A percentile compares a stretch with the other conserved stretches of the same genome.
These are phyloP conservation scores for Vaccinium myrtillus DNA, from an alignment of 148 eudicot species.

Conservation along the genomic window DNA sequence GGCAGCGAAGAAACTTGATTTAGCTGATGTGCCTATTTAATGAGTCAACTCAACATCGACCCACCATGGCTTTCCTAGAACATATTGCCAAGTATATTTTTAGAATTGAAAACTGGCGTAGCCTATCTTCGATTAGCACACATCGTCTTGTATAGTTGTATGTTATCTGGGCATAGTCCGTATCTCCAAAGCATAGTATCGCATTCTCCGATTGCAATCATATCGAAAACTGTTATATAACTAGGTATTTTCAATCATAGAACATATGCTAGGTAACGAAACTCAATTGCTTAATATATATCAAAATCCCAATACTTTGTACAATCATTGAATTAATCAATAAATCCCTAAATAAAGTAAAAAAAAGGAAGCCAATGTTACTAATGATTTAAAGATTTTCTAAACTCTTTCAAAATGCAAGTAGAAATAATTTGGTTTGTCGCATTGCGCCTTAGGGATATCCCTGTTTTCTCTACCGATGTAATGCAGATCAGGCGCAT, in stretches of 20 bases:
- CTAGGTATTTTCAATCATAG: background rate
- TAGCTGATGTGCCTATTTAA: background rate
- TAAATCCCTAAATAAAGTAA: background rate
- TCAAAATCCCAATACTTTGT: background rate
- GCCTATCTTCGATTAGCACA: background rate
- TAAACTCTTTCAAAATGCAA: background rate
- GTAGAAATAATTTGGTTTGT: background rate
- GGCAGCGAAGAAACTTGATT: no score
- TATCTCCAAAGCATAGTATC: background rate
- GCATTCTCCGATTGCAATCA: background rate
- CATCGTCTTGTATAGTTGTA: background rate
- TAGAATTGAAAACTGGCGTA: background rate
- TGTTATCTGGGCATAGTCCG: background rate
- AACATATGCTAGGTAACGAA: background rate
- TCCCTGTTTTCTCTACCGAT: no score
- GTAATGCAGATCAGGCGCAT: background rate
- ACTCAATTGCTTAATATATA: background rate
- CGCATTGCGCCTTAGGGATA: background rate
- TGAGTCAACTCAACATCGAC: background rate
- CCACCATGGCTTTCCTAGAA: background rate
- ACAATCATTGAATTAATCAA: background rate
- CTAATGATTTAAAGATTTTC: background rate
- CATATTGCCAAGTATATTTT: background rate
- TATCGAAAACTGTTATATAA: background rate
- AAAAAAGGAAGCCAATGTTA: background rate